These are phyloP conservation scores for Citrullus colocynthis DNA, from an alignment of 306 rosid genomes.

Conservation along the genomic window DNA sequence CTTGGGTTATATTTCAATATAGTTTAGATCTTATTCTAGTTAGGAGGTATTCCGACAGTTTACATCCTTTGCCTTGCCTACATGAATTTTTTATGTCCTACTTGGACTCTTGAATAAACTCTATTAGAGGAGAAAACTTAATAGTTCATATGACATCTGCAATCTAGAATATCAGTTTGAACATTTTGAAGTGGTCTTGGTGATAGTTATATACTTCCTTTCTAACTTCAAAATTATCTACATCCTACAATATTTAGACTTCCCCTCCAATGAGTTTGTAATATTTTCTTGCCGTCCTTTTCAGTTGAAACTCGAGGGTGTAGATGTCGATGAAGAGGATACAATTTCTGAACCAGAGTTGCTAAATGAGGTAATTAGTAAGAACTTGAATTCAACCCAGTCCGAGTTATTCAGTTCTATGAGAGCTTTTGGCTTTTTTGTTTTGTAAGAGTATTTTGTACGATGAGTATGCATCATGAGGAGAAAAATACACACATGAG, in stretches of 20 bases:
- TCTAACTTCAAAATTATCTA: neutral
- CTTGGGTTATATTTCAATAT: no score
- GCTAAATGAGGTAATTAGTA: conserved; percentile 56
- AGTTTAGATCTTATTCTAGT: no score
- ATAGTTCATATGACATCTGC: neutral
- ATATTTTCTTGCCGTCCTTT: conserved; percentile 8
- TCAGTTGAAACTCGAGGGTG: conserved; percentile 73
- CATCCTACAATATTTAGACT: neutral
- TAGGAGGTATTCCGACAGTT: no score
- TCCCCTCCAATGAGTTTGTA: conserved; percentile 4
- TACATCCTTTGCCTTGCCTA: neutral
- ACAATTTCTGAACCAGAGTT: conserved; percentile 62
- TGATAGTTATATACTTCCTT: neutral
- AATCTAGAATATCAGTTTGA: neutral
- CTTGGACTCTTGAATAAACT: neutral
- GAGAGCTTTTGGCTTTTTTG: neutral
- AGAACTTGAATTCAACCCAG: neutral
- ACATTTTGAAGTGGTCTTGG: neutral
- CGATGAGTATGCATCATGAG: neutral
- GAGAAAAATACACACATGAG: neutral
- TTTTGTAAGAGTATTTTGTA: neutral
- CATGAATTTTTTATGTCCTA: neutral
- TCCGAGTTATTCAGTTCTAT: neutral
- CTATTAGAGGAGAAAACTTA: neutral
- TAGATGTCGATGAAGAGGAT: conserved; percentile 72